Evolutionary conservation across 1,139 yeast species (phyloP).

Genomic region (Kurtzmaniella quercitrusa): DNA sequence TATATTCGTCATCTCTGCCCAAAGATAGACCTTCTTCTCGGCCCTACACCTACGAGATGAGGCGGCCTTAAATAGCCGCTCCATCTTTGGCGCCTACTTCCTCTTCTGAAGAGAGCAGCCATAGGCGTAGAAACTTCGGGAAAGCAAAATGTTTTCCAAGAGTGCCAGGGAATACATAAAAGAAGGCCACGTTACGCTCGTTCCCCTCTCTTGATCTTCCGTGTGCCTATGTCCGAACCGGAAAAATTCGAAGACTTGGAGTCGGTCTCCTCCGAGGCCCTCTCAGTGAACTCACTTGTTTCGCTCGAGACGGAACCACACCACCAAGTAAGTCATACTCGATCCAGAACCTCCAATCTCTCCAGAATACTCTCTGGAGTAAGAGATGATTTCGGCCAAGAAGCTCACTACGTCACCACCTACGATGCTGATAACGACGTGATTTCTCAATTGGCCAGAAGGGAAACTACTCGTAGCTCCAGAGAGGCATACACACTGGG

Average conservation of each 20-base stretch:
- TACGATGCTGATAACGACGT: not conserved
- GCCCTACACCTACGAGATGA: no score
- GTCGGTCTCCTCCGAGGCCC: not conserved
- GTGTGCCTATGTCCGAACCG: not conserved
- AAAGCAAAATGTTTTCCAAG: no score
- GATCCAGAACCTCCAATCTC: conserved; percentile 15
- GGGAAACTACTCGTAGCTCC: not conserved
- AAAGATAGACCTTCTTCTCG: no score
- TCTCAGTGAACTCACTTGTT: not conserved
- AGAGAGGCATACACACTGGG: not conserved
- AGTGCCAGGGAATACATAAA: not conserved
- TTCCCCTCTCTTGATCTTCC: no score
- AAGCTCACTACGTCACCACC: conserved; percentile 8
- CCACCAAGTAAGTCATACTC: not conserved
- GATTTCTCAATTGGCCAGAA: not conserved
- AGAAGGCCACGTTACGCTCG: no score
- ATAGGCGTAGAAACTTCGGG: not conserved
- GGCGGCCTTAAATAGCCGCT: not conserved
- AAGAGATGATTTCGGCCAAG: conserved; percentile 26
- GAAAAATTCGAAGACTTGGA: not conserved
- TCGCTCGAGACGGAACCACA: not conserved
- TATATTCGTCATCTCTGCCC: no score
- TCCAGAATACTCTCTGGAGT: conserved; percentile 28
- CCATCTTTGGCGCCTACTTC: not conserved
- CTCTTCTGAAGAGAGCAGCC: not conserved